Conservation (phyloP, 2,329 filamentous ascomycete species). For the Colletotrichum sp. region DNA sequence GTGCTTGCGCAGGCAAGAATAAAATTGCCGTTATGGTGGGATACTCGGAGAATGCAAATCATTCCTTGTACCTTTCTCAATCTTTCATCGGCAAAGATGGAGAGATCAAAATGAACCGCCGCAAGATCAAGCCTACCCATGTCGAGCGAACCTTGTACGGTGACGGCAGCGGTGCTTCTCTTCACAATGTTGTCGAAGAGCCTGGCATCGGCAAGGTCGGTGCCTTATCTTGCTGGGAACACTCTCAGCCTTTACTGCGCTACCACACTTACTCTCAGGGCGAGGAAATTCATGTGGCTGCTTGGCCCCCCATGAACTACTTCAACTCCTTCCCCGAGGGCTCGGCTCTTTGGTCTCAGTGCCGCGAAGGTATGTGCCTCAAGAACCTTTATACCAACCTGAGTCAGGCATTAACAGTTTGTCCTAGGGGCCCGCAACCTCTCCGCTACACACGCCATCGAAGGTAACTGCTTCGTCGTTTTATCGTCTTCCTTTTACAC, state of each 20-base stretch:
- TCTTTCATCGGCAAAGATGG: slow-evolving; percentile 46
- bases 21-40: slow-evolving; percentile 52
- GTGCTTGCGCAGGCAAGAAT: slow-evolving; percentile 43
- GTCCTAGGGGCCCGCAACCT: background rate
- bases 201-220: slow-evolving; percentile 54
- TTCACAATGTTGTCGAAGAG: slow-evolving; percentile 51
- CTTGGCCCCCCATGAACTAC: slow-evolving; percentile 25
- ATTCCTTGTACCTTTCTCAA: slow-evolving; percentile 52
- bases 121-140: slow-evolving; percentile 59
- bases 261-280: slow-evolving; percentile 28
- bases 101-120: slow-evolving; percentile 40
- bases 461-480: background rate
- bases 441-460: background rate
- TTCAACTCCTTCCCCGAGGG: background rate
- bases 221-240: slow-evolving; percentile 61
- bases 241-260: slow-evolving; percentile 55
- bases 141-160: slow-evolving; percentile 46
- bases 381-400: background rate
- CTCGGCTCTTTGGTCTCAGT: background rate
- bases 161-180: background rate
- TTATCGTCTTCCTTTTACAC: background rate
- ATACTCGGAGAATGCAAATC: slow-evolving; percentile 51
- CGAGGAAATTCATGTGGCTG: slow-evolving; percentile 31
- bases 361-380: background rate
- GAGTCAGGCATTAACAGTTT: background rate